A percentile compares a stretch with the other conserved stretches of the same genome.
Evolutionary conservation across 108 stramenopile genomes (phyloP).

Genomic region (Nitzschia sp.): DNA sequence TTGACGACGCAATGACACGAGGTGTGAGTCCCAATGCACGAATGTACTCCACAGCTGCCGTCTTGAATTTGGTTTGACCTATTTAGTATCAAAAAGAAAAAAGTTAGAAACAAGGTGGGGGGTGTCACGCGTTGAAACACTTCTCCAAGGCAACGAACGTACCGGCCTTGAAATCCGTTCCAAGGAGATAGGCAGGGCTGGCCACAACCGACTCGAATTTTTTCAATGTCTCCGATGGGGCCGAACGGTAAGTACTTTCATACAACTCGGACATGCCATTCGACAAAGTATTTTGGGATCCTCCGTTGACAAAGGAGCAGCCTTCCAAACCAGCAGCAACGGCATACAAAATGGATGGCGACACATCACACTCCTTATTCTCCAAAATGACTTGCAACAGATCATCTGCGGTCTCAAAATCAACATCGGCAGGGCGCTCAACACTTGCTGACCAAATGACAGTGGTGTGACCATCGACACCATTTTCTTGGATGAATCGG

Average conservation of each 20-base stretch:
- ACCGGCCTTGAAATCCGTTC: conserved; percentile 85
- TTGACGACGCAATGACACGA: conserved; percentile 78
- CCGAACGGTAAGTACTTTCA: conserved; percentile 43
- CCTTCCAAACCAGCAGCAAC: conserved; percentile 78
- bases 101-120: neutral
- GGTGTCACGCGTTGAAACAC: no score
- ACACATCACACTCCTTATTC: conserved; percentile 48
- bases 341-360: conserved; percentile 82
- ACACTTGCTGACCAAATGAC: conserved; percentile 84
- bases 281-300: conserved; percentile 79
- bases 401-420: conserved; percentile 44
- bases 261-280: conserved; percentile 54
- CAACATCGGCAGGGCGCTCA: conserved; percentile 49
- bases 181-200: conserved; percentile 59
- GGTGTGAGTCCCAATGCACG: conserved; percentile 72
- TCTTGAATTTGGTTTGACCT: conserved; percentile 87
- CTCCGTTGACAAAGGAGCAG: conserved; percentile 86
- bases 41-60: conserved; percentile 82
- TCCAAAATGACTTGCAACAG: conserved; percentile 55
- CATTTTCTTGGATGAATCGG: conserved; percentile 49
- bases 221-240: neutral
- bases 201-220: conserved; percentile 1
- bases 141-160: neutral
- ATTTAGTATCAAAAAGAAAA: neutral
- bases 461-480: conserved; percentile 67